Evolutionary conservation across 345 rosid genomes (phyloP).

Genomic region (Ceriops decandra): DNA sequence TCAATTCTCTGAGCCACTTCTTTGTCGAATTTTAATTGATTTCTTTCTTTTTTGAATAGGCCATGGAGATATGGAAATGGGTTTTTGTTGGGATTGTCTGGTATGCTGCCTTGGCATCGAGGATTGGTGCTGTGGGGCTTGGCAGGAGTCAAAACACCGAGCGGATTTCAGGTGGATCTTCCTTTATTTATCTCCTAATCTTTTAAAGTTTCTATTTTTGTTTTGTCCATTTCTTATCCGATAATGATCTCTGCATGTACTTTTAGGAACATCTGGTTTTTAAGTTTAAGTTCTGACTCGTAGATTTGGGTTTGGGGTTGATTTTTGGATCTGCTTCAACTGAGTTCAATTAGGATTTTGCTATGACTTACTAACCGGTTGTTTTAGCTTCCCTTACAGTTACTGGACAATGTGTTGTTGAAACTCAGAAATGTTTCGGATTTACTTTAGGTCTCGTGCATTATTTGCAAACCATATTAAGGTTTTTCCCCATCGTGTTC

Average conservation of each 20-base stretch:
- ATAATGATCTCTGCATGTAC: not conserved
- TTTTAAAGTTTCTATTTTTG: not conserved
- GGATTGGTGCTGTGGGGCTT: constrained; percentile 47
- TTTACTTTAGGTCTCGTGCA: too few species aligned
- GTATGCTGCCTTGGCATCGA: constrained; percentile 30
- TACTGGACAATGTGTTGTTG: too few species aligned
- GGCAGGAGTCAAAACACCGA: constrained; percentile 75
- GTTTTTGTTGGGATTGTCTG: constrained; percentile 42
- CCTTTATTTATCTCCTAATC: not conserved
- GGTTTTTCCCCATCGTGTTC: too few species aligned
- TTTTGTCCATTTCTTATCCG: too few species aligned
- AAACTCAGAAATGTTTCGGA: too few species aligned
- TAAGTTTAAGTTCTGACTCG: not conserved
- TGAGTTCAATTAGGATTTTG: too few species aligned
- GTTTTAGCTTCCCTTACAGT: too few species aligned
- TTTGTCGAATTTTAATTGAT: constrained; percentile 13
- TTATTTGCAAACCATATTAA: too few species aligned
- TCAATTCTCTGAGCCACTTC: not conserved
- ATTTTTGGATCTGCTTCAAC: not conserved
- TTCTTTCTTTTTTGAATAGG: constrained; percentile 1
- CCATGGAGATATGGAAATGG: constrained; percentile 55
- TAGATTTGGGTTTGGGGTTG: not conserved
- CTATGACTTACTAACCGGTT: too few species aligned
- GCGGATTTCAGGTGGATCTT: constrained; percentile 74
- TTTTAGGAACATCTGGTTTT: not conserved